A percentile compares a stretch with the other conserved stretches of the same genome.
Evolutionary conservation across 441 rosid species (phyloP).

Genomic region (Pelargonium cotyledonis): DNA sequence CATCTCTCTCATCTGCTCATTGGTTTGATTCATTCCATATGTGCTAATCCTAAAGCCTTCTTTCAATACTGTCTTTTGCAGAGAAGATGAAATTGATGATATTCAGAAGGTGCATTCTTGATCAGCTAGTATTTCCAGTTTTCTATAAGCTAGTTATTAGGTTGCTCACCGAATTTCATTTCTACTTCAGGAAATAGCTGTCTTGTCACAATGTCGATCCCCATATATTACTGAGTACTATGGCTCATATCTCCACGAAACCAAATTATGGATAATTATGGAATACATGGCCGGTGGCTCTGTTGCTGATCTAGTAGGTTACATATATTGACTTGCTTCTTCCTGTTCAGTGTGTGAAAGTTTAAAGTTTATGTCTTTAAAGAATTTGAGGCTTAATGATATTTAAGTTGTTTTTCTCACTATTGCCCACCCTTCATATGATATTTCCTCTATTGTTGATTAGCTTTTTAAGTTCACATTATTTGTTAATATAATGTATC

Average conservation of each 20-base stretch:
- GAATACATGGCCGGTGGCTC: slow-evolving; percentile 99
- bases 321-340: slow-evolving; percentile 28
- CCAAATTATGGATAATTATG: slow-evolving; percentile 99
- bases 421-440: not conserved
- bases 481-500: not conserved
- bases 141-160: slow-evolving; percentile 15
- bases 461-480: not conserved
- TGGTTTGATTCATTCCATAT: slow-evolving; percentile 3
- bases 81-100: slow-evolving; percentile 99
- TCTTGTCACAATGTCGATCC: slow-evolving; percentile 92
- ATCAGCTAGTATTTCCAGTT: slow-evolving; percentile 14
- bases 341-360: slow-evolving; percentile 17
- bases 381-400: not conserved
- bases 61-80: slow-evolving; percentile 27
- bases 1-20: not conserved
- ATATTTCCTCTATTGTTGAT: slow-evolving; percentile 3
- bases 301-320: slow-evolving; percentile 97
- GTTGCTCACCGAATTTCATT: slow-evolving; percentile 31
- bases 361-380: slow-evolving; percentile 8
- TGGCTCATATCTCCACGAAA: slow-evolving; percentile 96
- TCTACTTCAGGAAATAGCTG: slow-evolving; percentile 87
- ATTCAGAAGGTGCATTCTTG: slow-evolving; percentile 73
- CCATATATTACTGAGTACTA: slow-evolving; percentile 94
- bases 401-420: not conserved
- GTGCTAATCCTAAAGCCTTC: slow-evolving; percentile 13